Evolutionary conservation across 1,284 basidiomycete genomes (phyloP), one percentile per base, ranked within the genome.

Genomic region (Testicularia cyperi): DNA sequence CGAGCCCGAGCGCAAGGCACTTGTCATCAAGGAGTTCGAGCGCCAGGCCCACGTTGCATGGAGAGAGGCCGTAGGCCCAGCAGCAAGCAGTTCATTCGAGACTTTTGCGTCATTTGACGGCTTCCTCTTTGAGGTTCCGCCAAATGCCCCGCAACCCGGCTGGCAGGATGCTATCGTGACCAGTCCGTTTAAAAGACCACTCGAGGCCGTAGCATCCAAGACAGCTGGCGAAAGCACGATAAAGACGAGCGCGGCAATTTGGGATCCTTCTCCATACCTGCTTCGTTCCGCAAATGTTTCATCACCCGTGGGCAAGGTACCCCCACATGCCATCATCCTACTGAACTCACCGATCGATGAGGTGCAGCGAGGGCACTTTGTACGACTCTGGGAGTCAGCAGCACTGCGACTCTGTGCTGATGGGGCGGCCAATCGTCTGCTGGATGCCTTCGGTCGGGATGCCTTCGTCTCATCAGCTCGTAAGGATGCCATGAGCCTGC

Each of bases 381-480:
- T 39, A 15, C 41, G 33, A 15, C 22, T 72, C 21, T 72, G 69
- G 69, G 24, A 34, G 5, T 34, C 58, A 58, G 77, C 77, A 5
- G 58, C 51, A 12, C 24, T 74, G 12, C 58, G 79, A 13, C 66
- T 80, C 24, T 98, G 92, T 75, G 94, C 94, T 0, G 94, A 97
- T 71, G 94, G 94, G 14, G 94, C 92, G 31, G 90, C 89, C 2
- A 98, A 98, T 77, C 82, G 89, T 16, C 79, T 97, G 18, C 83
- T 85, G 63, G 90, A 94, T 68, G 68, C 80, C 13, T 78, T 88
- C 49, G 54, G 52, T 25, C 57, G 68, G n/a, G 72, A 70, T 9
- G 64, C 43, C 6, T 65, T 58, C 32, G 54, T 36, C 14, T 30
- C 12, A 23, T 9, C 19, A 23, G 6, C n/a, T n/a, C n/a, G n/a